Evolutionary conservation across 2,329 filamentous ascomycete genomes (phyloP).

Genomic region (Penicillium palitans): DNA sequence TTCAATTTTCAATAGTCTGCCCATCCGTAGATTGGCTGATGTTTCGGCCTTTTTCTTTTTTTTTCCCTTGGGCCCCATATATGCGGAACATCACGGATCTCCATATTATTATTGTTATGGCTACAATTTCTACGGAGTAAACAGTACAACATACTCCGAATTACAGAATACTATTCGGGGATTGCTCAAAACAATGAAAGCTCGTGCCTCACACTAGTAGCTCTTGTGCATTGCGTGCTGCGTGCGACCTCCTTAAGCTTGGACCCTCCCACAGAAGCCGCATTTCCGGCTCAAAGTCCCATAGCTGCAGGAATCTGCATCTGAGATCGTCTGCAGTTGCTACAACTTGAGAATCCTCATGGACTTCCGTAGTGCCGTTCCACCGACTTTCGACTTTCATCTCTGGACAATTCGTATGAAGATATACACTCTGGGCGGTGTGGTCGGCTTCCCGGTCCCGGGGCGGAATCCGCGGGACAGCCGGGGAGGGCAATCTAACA

Average conservation of each 20-base stretch:
- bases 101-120: neutral
- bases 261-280: conserved; percentile 2
- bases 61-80: neutral
- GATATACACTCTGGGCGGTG: neutral
- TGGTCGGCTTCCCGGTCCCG: conserved; percentile 5
- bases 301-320: conserved; percentile 1
- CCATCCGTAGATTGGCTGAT: neutral
- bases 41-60: neutral
- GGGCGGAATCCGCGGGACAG: neutral
- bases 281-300: neutral
- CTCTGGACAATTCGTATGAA: neutral
- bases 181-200: conserved; percentile 1
- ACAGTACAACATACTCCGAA: neutral
- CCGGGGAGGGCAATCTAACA: neutral
- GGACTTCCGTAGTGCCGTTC: neutral
- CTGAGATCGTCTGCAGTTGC: neutral
- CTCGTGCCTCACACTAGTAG: conserved; percentile 8
- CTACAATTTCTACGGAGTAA: neutral
- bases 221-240: conserved; percentile 5
- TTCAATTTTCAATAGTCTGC: neutral
- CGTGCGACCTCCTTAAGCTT: conserved; percentile 1
- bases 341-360: neutral
- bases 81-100: conserved; percentile 4
- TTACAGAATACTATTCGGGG: neutral
- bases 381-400: neutral